Base-by-base conservation (phyloP, 257 asterid genomes). In the Salvia splendens region DNA sequence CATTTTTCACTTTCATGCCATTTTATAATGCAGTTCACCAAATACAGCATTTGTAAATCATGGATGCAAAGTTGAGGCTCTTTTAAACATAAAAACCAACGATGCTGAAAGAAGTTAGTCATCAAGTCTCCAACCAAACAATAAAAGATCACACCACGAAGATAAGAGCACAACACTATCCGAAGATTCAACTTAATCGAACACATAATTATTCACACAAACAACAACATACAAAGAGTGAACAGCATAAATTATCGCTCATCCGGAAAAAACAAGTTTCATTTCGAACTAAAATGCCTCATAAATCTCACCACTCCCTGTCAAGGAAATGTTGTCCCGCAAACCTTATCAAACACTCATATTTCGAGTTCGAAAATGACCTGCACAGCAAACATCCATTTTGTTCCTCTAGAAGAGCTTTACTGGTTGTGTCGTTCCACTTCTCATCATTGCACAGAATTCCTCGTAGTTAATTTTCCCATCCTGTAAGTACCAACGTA, bases 371-470 rank as follows among this genome's bases (percentile, higher is more conserved):
- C 2, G 30, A 15, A 50, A 16, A 50, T 2, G 55, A 15, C 55
- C 2, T 50, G 30, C 28, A 53, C 38, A 14, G 54, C 50, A 52
- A 42, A 43, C 50, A 59, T 42, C 5, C 5, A 5, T 2, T 32
- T 43, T 41, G 17, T 50, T 41, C 61, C 54, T 35, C 70, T 79
- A 82, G 20, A 79, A 77, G 47, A 80, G 73, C 68, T 80, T 83
- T 43, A 75, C 74, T 17, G 61, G 75, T 52, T 80, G 87, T 8
- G 65, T 47, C 8, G 78, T 84, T 60, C 86, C 89, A 36, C 86
- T 76, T 79, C 87, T 79, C 89, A 85, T 85, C 91, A 85, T 85
- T 3, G 86, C 79, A 60, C 86, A 80, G 57, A 82, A 85, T 60
- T 85, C 91, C 72, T 85, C 87, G 4, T 84, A 84, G 70, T 84